phyloP scores from a whole-genome alignment of 2,329 filamentous ascomycete species.

The Trichoderma pleuroti region DNA sequence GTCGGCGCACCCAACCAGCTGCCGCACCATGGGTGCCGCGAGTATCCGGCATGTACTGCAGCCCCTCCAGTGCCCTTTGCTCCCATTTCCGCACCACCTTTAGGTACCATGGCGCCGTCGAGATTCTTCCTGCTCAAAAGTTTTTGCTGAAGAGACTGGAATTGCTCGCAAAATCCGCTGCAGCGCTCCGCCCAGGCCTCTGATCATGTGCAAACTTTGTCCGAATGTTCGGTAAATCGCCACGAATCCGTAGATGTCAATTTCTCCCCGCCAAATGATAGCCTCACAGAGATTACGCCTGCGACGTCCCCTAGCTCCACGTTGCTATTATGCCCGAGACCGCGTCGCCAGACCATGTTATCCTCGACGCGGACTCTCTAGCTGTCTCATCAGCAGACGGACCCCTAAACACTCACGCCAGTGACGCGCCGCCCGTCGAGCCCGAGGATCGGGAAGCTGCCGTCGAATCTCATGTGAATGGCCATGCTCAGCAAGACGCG shows the following conservation, averaged over 20 bases:
- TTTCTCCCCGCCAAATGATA: conserved; percentile 57
- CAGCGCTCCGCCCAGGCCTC: conserved; percentile 45
- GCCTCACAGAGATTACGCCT: conserved; percentile 52
- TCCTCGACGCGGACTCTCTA: conserved; percentile 31
- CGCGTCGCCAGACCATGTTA: conserved; percentile 52
- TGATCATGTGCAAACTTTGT: conserved; percentile 55
- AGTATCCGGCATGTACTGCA: background rate
- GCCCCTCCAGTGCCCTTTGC: conserved; percentile 15
- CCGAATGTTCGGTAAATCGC: conserved; percentile 42
- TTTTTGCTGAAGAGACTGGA: conserved; percentile 50
- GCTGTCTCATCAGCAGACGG: conserved; percentile 16
- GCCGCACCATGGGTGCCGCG: background rate
- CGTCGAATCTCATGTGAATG: conserved; percentile 21
- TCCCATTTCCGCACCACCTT: conserved; percentile 15
- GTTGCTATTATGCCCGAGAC: conserved; percentile 56
- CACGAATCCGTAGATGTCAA: conserved; percentile 52
- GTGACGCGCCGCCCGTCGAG: conserved; percentile 24
- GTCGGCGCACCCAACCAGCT: background rate
- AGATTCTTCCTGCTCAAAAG: conserved; percentile 37
- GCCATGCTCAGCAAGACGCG: conserved; percentile 25
- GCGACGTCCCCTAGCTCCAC: conserved; percentile 40
- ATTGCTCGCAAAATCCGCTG: conserved; percentile 43
- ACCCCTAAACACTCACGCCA: conserved; percentile 1
- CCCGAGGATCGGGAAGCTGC: conserved; percentile 19
- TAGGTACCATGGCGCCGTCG: conserved; percentile 23